Conservation (phyloP, 108 stramenopile genomes). For the Parietichytrium sp. region DNA sequence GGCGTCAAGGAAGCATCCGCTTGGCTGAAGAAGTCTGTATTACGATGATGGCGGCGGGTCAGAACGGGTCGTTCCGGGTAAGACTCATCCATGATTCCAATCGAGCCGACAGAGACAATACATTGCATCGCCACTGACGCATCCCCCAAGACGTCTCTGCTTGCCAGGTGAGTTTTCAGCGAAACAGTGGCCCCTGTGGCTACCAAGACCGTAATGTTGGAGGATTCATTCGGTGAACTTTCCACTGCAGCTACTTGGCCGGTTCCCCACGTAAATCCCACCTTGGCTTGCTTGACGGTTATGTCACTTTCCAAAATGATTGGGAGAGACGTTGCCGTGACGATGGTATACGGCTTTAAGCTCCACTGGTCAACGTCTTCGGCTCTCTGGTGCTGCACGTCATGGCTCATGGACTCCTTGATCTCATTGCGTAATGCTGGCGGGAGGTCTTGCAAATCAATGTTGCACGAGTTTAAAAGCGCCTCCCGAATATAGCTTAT, state of each 20-base stretch:
- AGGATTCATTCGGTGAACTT: neutral
- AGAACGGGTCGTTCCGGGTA: neutral
- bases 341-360: too few relatives aligned
- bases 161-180: neutral
- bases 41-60: neutral
- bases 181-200: neutral
- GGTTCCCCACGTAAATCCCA: slow-evolving; percentile 20
- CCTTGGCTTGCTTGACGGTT: slow-evolving; percentile 4
- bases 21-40: neutral
- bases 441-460: too few relatives aligned
- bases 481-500: too few relatives aligned
- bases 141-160: neutral
- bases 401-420: too few relatives aligned
- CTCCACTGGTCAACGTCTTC: too few relatives aligned
- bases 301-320: too few relatives aligned
- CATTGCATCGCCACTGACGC: neutral
- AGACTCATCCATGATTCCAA: neutral
- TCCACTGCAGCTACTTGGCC: neutral
- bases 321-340: too few relatives aligned
- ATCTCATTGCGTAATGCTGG: too few relatives aligned
- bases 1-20: neutral
- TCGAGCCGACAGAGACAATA: neutral
- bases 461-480: too few relatives aligned
- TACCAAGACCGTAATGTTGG: neutral
- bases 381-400: too few relatives aligned